A percentile compares a stretch with the other conserved stretches of the same genome.
Conservation (phyloP, 495 filamentous ascomycete genomes). For the Talaromyces borbonicus region DNA sequence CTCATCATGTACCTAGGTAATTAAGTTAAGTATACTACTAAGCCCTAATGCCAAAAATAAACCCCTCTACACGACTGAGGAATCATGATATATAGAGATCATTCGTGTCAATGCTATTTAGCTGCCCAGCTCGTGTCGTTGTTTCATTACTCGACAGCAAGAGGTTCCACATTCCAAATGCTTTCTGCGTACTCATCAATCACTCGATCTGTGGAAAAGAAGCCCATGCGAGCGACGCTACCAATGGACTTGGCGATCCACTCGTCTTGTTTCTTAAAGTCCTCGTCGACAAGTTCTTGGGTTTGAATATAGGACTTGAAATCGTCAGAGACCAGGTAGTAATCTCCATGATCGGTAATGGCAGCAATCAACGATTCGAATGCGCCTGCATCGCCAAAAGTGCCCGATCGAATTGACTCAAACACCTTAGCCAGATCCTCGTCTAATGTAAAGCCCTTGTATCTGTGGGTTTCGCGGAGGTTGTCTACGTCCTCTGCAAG, state of each 20-base stretch:
- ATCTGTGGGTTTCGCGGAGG: conserved; percentile 82
- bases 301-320: conserved; percentile 90
- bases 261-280: conserved; percentile 80
- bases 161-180: conserved; percentile 92
- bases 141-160: conserved; percentile 33
- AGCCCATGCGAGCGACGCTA: conserved; percentile 86
- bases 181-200: conserved; percentile 96
- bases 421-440: conserved; percentile 69
- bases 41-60: too few relatives aligned
- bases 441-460: conserved; percentile 69
- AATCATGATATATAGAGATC: too few relatives aligned
- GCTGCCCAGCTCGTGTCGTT: too few relatives aligned
- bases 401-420: conserved; percentile 62
- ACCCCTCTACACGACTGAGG: too few relatives aligned
- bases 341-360: conserved; percentile 88
- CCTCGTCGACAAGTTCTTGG: conserved; percentile 79
- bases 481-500: conserved; percentile 96
- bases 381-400: conserved; percentile 63
- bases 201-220: conserved; percentile 93
- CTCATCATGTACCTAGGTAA: too few relatives aligned
- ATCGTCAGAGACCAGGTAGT: conserved; percentile 94
- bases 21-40: too few relatives aligned
- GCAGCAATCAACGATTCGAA: conserved; percentile 75
- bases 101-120: too few relatives aligned
- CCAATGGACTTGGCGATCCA: conserved; percentile 87